Conservation (phyloP, 2,329 filamentous ascomycete genomes). For the Ilyonectria sp. region DNA sequence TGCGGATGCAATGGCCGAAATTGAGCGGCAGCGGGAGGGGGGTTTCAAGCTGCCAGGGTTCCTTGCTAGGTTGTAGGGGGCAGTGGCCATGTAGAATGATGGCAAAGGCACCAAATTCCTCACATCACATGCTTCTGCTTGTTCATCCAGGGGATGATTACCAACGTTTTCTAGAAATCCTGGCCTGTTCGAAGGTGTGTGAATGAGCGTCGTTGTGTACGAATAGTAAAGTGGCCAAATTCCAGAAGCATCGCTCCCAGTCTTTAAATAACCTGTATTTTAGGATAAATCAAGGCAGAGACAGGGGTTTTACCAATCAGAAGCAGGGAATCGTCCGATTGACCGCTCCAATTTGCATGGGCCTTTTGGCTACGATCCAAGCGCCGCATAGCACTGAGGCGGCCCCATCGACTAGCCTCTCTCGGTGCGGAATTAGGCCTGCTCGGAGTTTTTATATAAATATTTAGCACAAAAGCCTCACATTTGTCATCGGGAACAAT, state of each 20-base stretch:
- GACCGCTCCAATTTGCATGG: too few relatives aligned
- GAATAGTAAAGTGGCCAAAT: too few relatives aligned
- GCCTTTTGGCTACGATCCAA: not conserved
- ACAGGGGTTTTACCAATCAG: too few relatives aligned
- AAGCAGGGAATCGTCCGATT: too few relatives aligned
- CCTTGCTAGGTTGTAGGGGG: not conserved
- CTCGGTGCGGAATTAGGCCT: not conserved
- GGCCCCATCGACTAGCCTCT: not conserved
- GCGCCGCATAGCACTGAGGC: not conserved
- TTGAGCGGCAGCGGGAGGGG: conserved; percentile 13
- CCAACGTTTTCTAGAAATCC: too few relatives aligned
- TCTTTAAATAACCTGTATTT: too few relatives aligned
- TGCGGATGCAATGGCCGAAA: conserved; percentile 28
- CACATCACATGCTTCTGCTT: not conserved
- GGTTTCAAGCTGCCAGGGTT: conserved; percentile 20
- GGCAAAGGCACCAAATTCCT: not conserved
- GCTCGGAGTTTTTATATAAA: not conserved
- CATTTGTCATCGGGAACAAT: not conserved
- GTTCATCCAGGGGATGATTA: not conserved
- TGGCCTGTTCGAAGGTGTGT: too few relatives aligned
- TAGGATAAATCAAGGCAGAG: too few relatives aligned
- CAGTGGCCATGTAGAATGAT: not conserved
- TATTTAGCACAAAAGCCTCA: not conserved
- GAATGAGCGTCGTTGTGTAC: too few relatives aligned
- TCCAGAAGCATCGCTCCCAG: too few relatives aligned